A percentile compares a stretch with the other conserved stretches of the same genome.
These are phyloP conservation scores for Solanum ossicruentum DNA, from an alignment of 257 asterid species.

Conservation along the genomic window DNA sequence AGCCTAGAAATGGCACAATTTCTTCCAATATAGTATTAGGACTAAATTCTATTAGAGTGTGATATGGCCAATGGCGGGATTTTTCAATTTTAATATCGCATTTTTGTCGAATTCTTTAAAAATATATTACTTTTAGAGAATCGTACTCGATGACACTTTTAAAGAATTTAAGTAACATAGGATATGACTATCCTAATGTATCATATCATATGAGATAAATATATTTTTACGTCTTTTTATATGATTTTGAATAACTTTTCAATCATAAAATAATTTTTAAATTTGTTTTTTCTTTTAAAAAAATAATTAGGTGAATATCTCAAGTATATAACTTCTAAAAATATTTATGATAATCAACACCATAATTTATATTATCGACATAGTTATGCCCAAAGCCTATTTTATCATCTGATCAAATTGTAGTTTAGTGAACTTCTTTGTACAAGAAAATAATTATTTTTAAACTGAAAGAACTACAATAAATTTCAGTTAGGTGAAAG, in stretches of 20 bases:
- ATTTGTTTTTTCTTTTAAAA: too few relatives aligned
- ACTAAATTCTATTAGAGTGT: too few relatives aligned
- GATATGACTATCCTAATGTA: too few relatives aligned
- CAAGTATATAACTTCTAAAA: neutral
- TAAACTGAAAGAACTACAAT: neutral
- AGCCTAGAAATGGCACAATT: neutral
- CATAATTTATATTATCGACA: neutral
- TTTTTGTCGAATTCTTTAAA: too few relatives aligned
- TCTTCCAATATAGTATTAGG: neutral
- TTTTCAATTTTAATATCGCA: too few relatives aligned
- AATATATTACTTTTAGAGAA: too few relatives aligned
- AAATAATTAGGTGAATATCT: neutral
- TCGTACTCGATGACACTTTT: too few relatives aligned
- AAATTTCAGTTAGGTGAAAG: neutral
- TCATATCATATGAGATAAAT: neutral
- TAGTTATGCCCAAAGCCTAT: neutral
- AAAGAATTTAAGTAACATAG: too few relatives aligned
- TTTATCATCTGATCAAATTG: neutral
- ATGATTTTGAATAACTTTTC: too few relatives aligned
- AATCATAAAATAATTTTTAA: too few relatives aligned
- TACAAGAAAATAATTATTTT: neutral
- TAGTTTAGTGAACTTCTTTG: neutral
- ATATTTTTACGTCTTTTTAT: too few relatives aligned
- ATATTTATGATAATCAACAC: neutral
- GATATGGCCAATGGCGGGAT: too few relatives aligned